Percentiles rank a stretch among this genome's conserved stretches.
These are phyloP conservation scores for Quercus lobata DNA, from an alignment of 331 rosid species.

Conservation along the genomic window DNA sequence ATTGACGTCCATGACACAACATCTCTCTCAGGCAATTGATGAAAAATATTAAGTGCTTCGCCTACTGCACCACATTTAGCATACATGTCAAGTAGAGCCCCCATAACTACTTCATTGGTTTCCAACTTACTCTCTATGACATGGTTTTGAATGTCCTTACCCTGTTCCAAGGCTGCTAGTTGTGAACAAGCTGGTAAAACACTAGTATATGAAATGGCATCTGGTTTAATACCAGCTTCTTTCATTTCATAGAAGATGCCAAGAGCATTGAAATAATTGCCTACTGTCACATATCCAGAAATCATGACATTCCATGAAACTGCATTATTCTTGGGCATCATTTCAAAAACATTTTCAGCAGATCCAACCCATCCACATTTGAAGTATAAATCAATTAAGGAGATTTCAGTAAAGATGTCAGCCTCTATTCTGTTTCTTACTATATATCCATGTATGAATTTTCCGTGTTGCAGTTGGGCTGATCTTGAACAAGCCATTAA, in stretches of 20 bases:
- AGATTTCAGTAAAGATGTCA: constrained; percentile 49
- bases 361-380: constrained; percentile 58
- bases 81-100: constrained; percentile 86
- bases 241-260: constrained; percentile 47
- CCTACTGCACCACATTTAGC: constrained; percentile 80
- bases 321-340: constrained; percentile 35
- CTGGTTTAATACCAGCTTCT: constrained; percentile 46
- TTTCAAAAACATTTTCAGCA: constrained; percentile 53
- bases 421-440: constrained; percentile 44
- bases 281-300: constrained; percentile 57
- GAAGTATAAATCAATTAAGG: constrained; percentile 68
- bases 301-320: constrained; percentile 81
- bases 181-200: constrained; percentile 74
- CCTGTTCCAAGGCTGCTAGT: constrained; percentile 65
- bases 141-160: constrained; percentile 63
- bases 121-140: constrained; percentile 41
- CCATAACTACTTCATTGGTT: constrained; percentile 58
- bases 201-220: constrained; percentile 61
- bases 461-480: constrained; percentile 48
- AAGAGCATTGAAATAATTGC: constrained; percentile 58
- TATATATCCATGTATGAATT: constrained; percentile 62
- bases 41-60: constrained; percentile 57
- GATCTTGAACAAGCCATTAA: constrained; percentile 61
- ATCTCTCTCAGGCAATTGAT: constrained; percentile 61
- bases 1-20: constrained; percentile 78